A percentile compares a stretch with the other conserved stretches of the same genome.
Conservation (phyloP, 345 rosid genomes). For the Eucalyptus sp. region DNA sequence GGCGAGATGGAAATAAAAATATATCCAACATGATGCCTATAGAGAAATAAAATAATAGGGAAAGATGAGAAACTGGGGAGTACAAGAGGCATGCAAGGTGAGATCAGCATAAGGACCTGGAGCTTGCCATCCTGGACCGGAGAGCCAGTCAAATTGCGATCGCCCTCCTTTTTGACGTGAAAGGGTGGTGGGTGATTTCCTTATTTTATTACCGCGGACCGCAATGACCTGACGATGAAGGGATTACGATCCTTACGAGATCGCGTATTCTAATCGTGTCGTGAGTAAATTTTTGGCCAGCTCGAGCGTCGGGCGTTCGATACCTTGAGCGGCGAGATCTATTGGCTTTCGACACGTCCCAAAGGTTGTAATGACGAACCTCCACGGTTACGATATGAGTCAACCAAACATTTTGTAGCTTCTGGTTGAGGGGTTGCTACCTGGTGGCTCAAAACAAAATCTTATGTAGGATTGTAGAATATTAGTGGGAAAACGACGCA, state of each 20-base stretch:
- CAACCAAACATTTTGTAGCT: neutral
- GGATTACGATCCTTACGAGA: neutral
- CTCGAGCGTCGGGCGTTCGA: neutral
- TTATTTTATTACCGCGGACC: neutral
- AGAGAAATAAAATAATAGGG: neutral
- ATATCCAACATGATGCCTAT: neutral
- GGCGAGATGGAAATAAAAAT: neutral
- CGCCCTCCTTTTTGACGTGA: neutral
- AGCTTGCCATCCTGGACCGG: neutral
- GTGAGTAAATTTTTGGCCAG: neutral
- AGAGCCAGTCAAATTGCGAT: neutral
- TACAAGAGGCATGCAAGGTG: neutral
- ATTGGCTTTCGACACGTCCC: neutral
- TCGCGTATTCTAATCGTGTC: neutral
- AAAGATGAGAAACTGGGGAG: neutral
- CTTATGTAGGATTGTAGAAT: neutral
- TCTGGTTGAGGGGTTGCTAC: neutral
- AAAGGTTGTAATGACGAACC: neutral
- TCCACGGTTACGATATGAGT: neutral
- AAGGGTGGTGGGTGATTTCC: neutral
- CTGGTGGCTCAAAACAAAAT: neutral
- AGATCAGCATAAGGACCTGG: neutral
- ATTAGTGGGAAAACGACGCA: neutral
- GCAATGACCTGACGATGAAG: neutral
- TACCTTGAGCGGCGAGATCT: neutral